Percentiles rank a stretch among this genome's conserved stretches.
These are phyloP conservation scores for Blastosporella zonata DNA, from an alignment of 1,284 basidiomycete genomes.

Conservation along the genomic window DNA sequence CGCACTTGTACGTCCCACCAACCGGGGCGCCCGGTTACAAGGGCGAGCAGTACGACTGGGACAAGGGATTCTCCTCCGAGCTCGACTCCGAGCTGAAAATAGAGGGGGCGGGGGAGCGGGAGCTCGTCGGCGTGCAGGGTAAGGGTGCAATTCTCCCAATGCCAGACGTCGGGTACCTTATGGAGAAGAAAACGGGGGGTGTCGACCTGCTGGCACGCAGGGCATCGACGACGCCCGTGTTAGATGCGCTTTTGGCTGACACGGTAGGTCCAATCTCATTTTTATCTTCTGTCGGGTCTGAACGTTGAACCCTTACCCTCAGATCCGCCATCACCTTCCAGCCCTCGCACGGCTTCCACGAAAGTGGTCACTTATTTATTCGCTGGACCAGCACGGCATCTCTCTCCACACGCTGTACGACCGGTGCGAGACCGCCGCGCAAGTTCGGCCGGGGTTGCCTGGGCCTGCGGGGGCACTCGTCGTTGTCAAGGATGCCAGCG, in stretches of 20 bases:
- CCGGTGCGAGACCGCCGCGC: constrained; percentile 46
- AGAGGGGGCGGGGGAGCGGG: constrained; percentile 12
- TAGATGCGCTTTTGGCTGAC: constrained; percentile 40
- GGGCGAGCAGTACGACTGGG: constrained; percentile 56
- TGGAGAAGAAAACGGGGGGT: constrained; percentile 42
- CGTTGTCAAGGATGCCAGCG: constrained; percentile 56
- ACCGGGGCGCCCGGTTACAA: constrained; percentile 78
- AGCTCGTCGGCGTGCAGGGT: constrained; percentile 9
- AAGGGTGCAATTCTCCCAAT: neutral
- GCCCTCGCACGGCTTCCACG: constrained; percentile 76
- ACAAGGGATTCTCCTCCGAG: constrained; percentile 47
- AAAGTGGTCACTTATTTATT: constrained; percentile 89
- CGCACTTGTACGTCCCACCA: constrained; percentile 59
- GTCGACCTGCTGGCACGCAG: constrained; percentile 51
- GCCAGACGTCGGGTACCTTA: constrained; percentile 24
- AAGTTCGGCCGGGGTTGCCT: constrained; percentile 17
- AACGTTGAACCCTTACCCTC: neutral
- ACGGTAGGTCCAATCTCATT: neutral
- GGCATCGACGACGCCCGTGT: constrained; percentile 53
- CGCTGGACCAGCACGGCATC: constrained; percentile 93
- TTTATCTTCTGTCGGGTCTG: neutral
- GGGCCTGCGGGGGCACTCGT: constrained; percentile 31
- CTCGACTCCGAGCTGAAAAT: constrained; percentile 29
- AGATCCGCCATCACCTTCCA: constrained; percentile 77
- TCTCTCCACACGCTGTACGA: constrained; percentile 86